Conservation (phyloP, 108 stramenopile species). For the Nitzschia sp. region DNA sequence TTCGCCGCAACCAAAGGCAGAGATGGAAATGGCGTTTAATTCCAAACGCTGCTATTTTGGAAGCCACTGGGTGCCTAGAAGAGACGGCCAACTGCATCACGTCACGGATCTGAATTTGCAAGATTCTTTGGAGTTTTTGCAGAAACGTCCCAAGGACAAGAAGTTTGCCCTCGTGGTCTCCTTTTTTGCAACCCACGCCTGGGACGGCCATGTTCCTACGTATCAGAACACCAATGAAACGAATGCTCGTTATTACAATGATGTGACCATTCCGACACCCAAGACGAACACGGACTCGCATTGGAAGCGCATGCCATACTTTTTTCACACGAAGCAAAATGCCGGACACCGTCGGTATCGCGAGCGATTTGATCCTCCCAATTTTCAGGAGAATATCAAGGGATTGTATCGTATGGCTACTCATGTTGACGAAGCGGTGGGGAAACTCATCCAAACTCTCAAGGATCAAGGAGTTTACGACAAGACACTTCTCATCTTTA, state of each 20-base stretch:
- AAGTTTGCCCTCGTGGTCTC: slow-evolving; percentile 75
- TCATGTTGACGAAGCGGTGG: slow-evolving; percentile 69
- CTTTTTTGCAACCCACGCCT: slow-evolving; percentile 69
- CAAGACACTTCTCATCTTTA: slow-evolving; percentile 77
- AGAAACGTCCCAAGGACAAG: slow-evolving; percentile 37
- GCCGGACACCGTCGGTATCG: slow-evolving; percentile 66
- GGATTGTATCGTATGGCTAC: slow-evolving; percentile 77
- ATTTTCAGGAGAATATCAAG: slow-evolving; percentile 52
- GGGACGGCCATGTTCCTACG: slow-evolving; percentile 10
- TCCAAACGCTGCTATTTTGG: slow-evolving; percentile 42
- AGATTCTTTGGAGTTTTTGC: slow-evolving; percentile 65
- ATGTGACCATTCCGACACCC: slow-evolving; percentile 58
- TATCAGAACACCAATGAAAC: slow-evolving; percentile 53
- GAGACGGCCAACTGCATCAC: slow-evolving; percentile 16
- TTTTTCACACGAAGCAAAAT: slow-evolving; percentile 39
- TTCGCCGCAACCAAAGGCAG: slow-evolving; percentile 1
- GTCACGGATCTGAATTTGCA: slow-evolving; percentile 69
- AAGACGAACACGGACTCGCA: slow-evolving; percentile 37
- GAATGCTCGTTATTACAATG: slow-evolving; percentile 44
- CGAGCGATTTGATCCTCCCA: slow-evolving; percentile 56
- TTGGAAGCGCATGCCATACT: slow-evolving; percentile 31
- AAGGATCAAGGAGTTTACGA: slow-evolving; percentile 48
- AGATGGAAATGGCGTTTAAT: slow-evolving; percentile 36
- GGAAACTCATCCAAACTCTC: slow-evolving; percentile 56
- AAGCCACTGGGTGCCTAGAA: slow-evolving; percentile 34